Evolutionary conservation across 1,284 basidiomycete genomes (phyloP).

Genomic region (Prillingera fragicola): DNA sequence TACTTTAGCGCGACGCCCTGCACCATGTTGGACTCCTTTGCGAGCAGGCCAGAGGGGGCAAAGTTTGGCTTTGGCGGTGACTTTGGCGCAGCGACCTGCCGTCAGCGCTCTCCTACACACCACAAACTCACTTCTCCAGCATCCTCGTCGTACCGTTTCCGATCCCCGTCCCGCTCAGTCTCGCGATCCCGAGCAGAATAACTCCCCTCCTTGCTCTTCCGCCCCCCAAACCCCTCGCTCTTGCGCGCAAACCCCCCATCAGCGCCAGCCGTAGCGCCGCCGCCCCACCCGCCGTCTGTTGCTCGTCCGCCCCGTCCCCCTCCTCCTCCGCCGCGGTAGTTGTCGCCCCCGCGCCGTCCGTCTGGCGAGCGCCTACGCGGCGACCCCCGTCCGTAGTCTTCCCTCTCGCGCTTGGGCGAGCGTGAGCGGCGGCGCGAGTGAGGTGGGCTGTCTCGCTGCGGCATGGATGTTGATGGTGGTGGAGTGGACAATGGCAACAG

Average conservation of each 20-base stretch:
- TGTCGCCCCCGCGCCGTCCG: background rate
- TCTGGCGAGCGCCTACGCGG: constrained; percentile 10
- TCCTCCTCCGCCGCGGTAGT: background rate
- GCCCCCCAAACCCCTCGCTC: no score
- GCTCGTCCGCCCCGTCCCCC: constrained; percentile 7
- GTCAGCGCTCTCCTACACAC: background rate
- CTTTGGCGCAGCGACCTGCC: constrained; percentile 7
- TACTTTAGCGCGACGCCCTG: constrained; percentile 90
- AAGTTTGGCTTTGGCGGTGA: constrained; percentile 67
- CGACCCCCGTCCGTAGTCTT: constrained; percentile 7
- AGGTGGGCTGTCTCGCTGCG: constrained; percentile 12
- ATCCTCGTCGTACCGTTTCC: constrained; percentile 38
- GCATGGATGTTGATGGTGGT: background rate
- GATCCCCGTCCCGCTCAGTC: constrained; percentile 34
- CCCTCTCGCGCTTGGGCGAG: constrained; percentile 8
- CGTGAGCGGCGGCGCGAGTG: constrained; percentile 7
- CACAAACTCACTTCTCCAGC: constrained; percentile 12
- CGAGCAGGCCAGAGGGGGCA: constrained; percentile 77
- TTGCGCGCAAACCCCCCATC: constrained; percentile 3
- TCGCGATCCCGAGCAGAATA: constrained; percentile 34
- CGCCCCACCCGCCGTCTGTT: constrained; percentile 5
- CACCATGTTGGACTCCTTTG: constrained; percentile 88
- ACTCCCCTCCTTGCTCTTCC: background rate
- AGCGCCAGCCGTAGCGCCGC: background rate
- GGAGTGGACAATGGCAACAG: background rate